Conservation (phyloP, 2,329 filamentous ascomycete genomes). For the Penicillium sp. region DNA sequence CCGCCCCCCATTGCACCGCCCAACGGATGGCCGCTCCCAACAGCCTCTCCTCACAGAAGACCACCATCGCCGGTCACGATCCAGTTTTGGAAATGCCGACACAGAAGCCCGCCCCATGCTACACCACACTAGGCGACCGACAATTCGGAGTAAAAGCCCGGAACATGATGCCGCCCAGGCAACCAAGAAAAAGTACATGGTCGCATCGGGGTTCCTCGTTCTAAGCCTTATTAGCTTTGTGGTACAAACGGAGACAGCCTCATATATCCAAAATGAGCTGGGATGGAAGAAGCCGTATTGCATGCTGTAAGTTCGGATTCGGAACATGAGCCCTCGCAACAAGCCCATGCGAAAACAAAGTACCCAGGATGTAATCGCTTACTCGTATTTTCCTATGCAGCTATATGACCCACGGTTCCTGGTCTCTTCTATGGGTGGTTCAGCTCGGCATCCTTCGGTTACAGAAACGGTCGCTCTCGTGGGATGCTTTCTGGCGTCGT, state of each 20-base stretch:
- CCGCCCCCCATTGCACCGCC: slow-evolving; percentile 51
- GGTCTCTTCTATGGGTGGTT: slow-evolving; percentile 83
- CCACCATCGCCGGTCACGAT: slow-evolving; percentile 37
- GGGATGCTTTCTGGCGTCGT: slow-evolving; percentile 80
- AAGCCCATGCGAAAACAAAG: slow-evolving; percentile 4
- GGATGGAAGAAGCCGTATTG: slow-evolving; percentile 99
- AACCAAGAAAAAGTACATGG: slow-evolving; percentile 80
- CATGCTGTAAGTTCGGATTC: slow-evolving; percentile 71
- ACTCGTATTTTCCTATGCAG: slow-evolving; percentile 36
- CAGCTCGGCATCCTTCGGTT: slow-evolving; percentile 79
- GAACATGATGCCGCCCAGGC: slow-evolving; percentile 62
- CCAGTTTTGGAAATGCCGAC: slow-evolving; percentile 29
- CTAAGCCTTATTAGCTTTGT: slow-evolving; percentile 86
- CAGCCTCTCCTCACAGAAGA: slow-evolving; percentile 58
- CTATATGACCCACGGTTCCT: slow-evolving; percentile 91
- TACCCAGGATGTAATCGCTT: slow-evolving; percentile 14
- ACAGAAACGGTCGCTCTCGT: slow-evolving; percentile 76
- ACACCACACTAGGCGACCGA: slow-evolving; percentile 58
- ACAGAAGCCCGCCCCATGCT: slow-evolving; percentile 41
- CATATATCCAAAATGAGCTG: slow-evolving; percentile 89
- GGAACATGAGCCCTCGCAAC: slow-evolving; percentile 1
- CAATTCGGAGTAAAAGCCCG: slow-evolving; percentile 78
- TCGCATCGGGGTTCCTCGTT: slow-evolving; percentile 79
- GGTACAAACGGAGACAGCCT: slow-evolving; percentile 91
- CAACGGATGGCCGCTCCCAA: slow-evolving; percentile 51